These are phyloP conservation scores for Gastrolobium bilobum DNA, from an alignment of 306 rosid genomes.

Conservation along the genomic window DNA sequence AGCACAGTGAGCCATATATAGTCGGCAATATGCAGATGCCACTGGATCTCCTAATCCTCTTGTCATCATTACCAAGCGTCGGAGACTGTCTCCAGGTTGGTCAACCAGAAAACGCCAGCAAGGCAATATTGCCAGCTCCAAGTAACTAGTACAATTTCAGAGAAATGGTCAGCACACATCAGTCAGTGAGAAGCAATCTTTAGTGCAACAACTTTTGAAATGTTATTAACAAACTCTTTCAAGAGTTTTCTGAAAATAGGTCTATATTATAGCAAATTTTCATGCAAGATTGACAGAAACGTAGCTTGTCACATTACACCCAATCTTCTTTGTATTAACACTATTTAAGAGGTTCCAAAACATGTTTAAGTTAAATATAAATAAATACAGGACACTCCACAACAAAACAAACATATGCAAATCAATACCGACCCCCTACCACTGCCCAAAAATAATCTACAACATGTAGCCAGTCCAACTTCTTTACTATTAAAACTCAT, in stretches of 20 bases:
- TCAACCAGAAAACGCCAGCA: conserved; percentile 86
- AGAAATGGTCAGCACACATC: conserved; percentile 41
- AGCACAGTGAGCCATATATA: conserved; percentile 78
- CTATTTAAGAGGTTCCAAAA: conserved; percentile 19
- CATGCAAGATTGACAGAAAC: conserved; percentile 33
- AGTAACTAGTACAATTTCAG: conserved; percentile 69
- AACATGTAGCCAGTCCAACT: conserved; percentile 28
- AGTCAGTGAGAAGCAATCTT: conserved; percentile 36
- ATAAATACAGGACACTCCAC: conserved; percentile 3
- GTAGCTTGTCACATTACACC: conserved; percentile 27
- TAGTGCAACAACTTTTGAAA: conserved; percentile 23
- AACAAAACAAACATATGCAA: conserved; percentile 36
- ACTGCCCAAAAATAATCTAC: conserved; percentile 20
- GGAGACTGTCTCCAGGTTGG: conserved; percentile 67
- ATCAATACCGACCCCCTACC: conserved; percentile 8
- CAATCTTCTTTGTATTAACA: conserved; percentile 30
- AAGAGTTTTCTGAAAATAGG: conserved; percentile 33
- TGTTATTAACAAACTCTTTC: conserved; percentile 4
- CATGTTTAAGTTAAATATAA: conserved; percentile 23
- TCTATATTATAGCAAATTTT: conserved; percentile 2
- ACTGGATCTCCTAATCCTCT: conserved; percentile 95
- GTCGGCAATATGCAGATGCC: conserved; percentile 87
- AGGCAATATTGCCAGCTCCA: conserved; percentile 95
- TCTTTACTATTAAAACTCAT: not conserved
- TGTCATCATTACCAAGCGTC: conserved; percentile 85